Evolutionary conservation across 2,329 filamentous ascomycete genomes (phyloP), one percentile per base, ranked within the genome.

Genomic region (Stagonosporopsis rhizophila): DNA sequence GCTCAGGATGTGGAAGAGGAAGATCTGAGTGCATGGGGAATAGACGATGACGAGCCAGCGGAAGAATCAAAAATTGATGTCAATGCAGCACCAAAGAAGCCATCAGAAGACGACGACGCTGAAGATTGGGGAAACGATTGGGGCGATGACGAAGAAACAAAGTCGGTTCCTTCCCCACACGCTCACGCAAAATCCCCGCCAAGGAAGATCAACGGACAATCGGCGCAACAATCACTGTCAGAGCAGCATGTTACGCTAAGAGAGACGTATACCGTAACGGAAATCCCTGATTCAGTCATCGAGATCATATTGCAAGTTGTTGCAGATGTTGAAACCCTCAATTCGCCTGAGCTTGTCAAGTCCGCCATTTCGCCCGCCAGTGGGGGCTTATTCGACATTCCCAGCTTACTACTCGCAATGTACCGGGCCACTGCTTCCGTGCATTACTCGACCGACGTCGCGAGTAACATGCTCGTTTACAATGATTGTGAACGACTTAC

Each of bases 191-290:
- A 62, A 28, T 78, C 55, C 28, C 23, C 58, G 15, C 72, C 60
- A 62, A 74, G 47, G 61, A 77, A 65, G 54, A 51, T 58, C 14
- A 76, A 75, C 44, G 65, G 66, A 22, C 73, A 75, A 32, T 55
- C 70, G 4, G 60, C 72, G 20, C 41, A 67, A 2, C 60, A 69
- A 19, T 40, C 58, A 20, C 30, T 63, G 0, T 60, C 58, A 42
- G 71, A 80, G 8, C 82, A 86, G 52, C 89, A 95, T 70, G 79
- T 98, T 56, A 89, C 90, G 0, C 78, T 98, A 40, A 89, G 84
- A 59, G 95, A 99, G 77, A 90, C 85, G 1, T 99, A 96, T 74
- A 90, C 88, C 56, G 90, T 96, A 47, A 97, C 94, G 0, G 89
- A 90, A 2, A 89, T 97, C 73, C 94, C 95, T 0, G 88, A 92